A percentile compares a stretch with the other conserved stretches of the same genome.
Conservation (phyloP, 306 rosid genomes). For the Glycine tomentella region DNA sequence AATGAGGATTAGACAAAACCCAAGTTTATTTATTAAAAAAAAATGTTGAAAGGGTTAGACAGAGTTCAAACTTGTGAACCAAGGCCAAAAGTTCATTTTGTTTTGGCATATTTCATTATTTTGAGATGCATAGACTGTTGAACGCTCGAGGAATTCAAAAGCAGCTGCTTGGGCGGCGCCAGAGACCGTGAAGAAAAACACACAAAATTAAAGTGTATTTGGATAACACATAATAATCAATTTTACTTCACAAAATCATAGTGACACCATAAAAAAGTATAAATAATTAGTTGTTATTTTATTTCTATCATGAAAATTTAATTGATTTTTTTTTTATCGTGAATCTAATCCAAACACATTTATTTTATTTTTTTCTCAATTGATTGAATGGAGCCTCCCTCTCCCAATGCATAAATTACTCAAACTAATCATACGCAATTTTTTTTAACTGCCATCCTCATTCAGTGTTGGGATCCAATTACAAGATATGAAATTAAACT, state of each 20-base stretch:
- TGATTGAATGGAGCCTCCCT: no score
- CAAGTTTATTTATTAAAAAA: not conserved
- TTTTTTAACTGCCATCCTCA: no score
- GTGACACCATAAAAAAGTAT: no score
- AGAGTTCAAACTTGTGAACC: conserved; percentile 25
- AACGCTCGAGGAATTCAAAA: conserved; percentile 52
- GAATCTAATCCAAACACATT: no score
- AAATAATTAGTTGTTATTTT: no score
- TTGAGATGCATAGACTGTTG: conserved; percentile 34
- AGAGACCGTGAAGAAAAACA: conserved; percentile 4
- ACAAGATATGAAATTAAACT: not conserved
- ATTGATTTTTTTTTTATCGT: no score
- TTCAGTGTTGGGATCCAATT: no score
- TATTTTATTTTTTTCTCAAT: no score
- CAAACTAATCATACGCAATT: not conserved
- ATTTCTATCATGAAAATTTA: no score
- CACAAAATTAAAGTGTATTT: not conserved
- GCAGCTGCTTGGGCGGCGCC: conserved; percentile 47
- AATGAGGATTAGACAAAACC: conserved; percentile 23
- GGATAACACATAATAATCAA: no score
- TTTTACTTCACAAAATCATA: no score
- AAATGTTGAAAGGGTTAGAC: not conserved
- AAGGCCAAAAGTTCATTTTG: conserved; percentile 38
- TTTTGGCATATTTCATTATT: conserved; percentile 31
- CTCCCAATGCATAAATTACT: not conserved